Base-by-base conservation (phyloP, 495 filamentous ascomycete species). In the Penicillium bialowiezense region DNA sequence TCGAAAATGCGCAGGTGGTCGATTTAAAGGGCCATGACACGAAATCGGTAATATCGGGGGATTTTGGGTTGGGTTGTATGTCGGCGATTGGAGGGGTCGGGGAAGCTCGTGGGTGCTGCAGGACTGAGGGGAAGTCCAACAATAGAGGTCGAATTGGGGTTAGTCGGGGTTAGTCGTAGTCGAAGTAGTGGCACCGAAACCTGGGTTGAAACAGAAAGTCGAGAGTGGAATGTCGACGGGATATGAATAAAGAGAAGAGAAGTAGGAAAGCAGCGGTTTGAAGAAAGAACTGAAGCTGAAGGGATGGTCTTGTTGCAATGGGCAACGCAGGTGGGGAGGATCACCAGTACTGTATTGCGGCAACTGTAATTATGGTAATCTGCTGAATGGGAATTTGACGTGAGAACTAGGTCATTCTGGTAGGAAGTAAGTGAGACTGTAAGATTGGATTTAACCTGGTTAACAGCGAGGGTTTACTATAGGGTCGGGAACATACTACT, bases 281-380 rank as follows among this genome's bases (percentile, higher is more conserved):
- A 64, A 68, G 64, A 72, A 70, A 63, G 65, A 64, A 60, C 52
- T 57, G 71, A 75, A 73, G 71, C 71, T 75, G 71, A 73, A 74
- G 69, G 69, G 69, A 72, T 71, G 67, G 59, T 56, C 68, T 69
- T 75, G 71, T 75, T 75, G 71, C 71, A 73, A 75, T 72, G 71
- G 45, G 71, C 71, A 75, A 75, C 71, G 71, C 60, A 64, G 69
- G 70, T 70, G 71, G 68, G 71, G 70, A 72, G 68, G 66, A 72
- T 73, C 68, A 70, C 68, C 68, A 67, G 52, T 59, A 61, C 50
- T 33, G 56, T 55, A 42, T 26, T 48, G 41, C 23, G 23, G 8
- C 23, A 34, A 21, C 10, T n/a, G 48, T 44, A 43, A 45, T 37
- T 26, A 33, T 43, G 34, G 23, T 26, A 32, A 32, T 32, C 7